These are phyloP conservation scores for Wickerhamiella musiphila DNA, from an alignment of 805 yeast genomes.

Conservation along the genomic window DNA sequence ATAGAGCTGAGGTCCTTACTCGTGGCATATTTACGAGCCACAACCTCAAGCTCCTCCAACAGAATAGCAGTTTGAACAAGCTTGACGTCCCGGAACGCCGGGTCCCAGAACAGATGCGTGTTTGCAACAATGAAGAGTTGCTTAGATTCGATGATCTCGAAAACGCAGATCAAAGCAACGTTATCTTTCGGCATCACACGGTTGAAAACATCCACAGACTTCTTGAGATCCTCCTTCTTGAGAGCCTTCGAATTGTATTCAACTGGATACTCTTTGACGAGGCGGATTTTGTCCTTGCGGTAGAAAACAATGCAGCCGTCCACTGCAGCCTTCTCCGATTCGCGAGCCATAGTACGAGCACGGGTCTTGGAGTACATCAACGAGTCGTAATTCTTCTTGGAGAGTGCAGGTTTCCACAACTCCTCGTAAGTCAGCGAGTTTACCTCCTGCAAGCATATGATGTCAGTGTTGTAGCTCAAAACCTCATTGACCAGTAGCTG, in stretches of 20 bases:
- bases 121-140: slow-evolving; percentile 60
- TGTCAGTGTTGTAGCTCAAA: slow-evolving; percentile 45
- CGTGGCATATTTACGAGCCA: slow-evolving; percentile 30
- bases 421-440: slow-evolving; percentile 76
- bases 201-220: slow-evolving; percentile 86
- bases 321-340: slow-evolving; percentile 69
- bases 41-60: slow-evolving; percentile 65
- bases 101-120: slow-evolving; percentile 98
- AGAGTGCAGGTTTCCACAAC: slow-evolving; percentile 64
- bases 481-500: slow-evolving; percentile 61
- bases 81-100: slow-evolving; percentile 87
- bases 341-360: slow-evolving; percentile 64
- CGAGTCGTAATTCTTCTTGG: slow-evolving; percentile 61
- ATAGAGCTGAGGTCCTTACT: slow-evolving; percentile 33
- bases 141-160: slow-evolving; percentile 59
- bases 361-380: slow-evolving; percentile 76
- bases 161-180: slow-evolving; percentile 59
- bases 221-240: slow-evolving; percentile 54
- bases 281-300: slow-evolving; percentile 47
- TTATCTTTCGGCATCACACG: slow-evolving; percentile 94
- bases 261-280: slow-evolving; percentile 51
- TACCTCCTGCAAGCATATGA: slow-evolving; percentile 88
- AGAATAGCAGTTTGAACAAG: slow-evolving; percentile 87
- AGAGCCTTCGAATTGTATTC: slow-evolving; percentile 50
- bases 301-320: slow-evolving; percentile 98